A percentile compares a stretch with the other conserved stretches of the same genome.
Conservation (phyloP, 2,329 filamentous ascomycete species). For the Hypoxylon sp. region DNA sequence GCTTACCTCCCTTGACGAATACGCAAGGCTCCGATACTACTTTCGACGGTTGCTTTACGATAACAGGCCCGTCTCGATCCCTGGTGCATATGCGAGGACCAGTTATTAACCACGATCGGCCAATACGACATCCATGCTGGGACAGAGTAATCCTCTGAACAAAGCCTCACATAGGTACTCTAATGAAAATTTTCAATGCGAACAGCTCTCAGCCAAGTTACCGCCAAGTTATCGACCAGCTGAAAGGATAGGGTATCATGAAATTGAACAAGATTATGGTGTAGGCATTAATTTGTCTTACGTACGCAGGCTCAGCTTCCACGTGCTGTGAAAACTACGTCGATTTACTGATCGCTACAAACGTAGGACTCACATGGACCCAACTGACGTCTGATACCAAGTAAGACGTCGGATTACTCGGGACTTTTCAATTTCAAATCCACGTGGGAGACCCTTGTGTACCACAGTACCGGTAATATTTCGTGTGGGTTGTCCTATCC, state of each 20-base stretch:
- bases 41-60: neutral
- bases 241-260: neutral
- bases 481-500: neutral
- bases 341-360: neutral
- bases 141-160: neutral
- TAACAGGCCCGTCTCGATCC: constrained; percentile 1
- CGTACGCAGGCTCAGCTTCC: neutral
- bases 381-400: neutral
- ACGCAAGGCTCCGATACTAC: constrained; percentile 5
- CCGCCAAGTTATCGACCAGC: neutral
- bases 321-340: neutral
- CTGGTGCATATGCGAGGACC: neutral
- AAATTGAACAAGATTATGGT: neutral
- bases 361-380: neutral
- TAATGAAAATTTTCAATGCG: neutral
- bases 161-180: constrained; percentile 3
- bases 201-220: neutral
- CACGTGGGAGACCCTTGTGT: constrained; percentile 2
- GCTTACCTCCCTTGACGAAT: neutral
- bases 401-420: constrained; percentile 4
- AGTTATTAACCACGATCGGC: neutral
- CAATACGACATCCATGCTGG: neutral
- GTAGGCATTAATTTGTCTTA: neutral
- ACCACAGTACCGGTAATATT: neutral
- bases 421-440: neutral